Conservation (phyloP, 2,329 filamentous ascomycete species). For the Conoideocrella luteorostrata region DNA sequence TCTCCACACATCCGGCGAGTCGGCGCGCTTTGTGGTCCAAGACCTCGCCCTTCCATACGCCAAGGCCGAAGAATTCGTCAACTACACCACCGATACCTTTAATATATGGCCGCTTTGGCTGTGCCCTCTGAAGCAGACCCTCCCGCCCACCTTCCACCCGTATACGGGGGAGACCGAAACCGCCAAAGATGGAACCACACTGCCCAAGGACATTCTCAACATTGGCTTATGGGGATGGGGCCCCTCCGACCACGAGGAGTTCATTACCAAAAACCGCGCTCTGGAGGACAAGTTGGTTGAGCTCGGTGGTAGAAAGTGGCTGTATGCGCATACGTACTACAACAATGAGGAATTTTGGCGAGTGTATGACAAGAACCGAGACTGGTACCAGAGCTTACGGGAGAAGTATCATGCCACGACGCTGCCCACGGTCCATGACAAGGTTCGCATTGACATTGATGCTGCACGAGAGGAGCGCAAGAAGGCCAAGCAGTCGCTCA, state of each 20-base stretch:
- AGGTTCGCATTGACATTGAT: slow-evolving; percentile 53
- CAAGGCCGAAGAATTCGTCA: slow-evolving; percentile 45
- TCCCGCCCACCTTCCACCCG: slow-evolving; percentile 49
- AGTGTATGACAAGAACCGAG: slow-evolving; percentile 46
- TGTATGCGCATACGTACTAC: slow-evolving; percentile 84
- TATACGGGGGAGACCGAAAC: slow-evolving; percentile 33
- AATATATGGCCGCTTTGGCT: slow-evolving; percentile 56
- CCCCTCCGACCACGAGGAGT: slow-evolving; percentile 47
- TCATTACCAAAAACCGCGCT: slow-evolving; percentile 61
- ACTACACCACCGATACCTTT: slow-evolving; percentile 45
- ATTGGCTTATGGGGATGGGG: slow-evolving; percentile 78
- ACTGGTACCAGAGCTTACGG: slow-evolving; percentile 57
- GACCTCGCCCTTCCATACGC: slow-evolving; percentile 55
- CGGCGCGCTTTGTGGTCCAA: slow-evolving; percentile 60
- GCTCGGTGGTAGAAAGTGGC: slow-evolving; percentile 75
- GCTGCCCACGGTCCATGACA: slow-evolving; percentile 64
- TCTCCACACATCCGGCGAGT: slow-evolving; percentile 60
- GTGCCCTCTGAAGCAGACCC: slow-evolving; percentile 45
- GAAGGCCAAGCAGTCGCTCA: slow-evolving; percentile 35
- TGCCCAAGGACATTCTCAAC: slow-evolving; percentile 45
- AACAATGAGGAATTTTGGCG: slow-evolving; percentile 64
- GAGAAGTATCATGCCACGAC: slow-evolving; percentile 54
- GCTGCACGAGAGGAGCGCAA: slow-evolving; percentile 33
- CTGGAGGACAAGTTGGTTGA: slow-evolving; percentile 63
- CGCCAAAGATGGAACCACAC: slow-evolving; percentile 11